phyloP scores from a whole-genome alignment of 1,139 yeast genomes.

The Suhomyces chickasaworum region DNA sequence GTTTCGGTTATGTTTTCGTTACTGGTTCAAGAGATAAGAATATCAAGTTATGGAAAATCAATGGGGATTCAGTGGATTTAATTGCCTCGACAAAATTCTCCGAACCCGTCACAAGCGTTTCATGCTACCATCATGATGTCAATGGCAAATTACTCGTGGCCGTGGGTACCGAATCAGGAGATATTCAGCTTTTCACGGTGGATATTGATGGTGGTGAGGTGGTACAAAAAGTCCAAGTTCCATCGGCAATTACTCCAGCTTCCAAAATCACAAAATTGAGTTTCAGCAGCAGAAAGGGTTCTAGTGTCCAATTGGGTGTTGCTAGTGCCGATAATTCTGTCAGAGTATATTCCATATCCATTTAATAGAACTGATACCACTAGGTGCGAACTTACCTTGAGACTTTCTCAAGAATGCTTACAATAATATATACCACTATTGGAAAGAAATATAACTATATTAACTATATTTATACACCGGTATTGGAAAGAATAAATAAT shows the following conservation, averaged over 20 bases:
- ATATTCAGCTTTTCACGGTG: constrained; percentile 26
- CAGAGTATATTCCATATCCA: constrained; percentile 50
- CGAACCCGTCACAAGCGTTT: constrained; percentile 74
- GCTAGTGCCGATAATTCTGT: constrained; percentile 74
- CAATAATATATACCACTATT: too few species aligned
- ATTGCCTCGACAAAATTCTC: constrained; percentile 40
- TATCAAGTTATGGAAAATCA: constrained; percentile 68
- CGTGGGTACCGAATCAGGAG: constrained; percentile 73
- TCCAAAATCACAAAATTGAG: constrained; percentile 59
- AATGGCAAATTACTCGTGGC: constrained; percentile 46
- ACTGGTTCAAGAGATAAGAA: constrained; percentile 89
- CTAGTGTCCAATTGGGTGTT: constrained; percentile 50
- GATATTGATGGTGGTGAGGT: constrained; percentile 28
- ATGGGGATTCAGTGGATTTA: constrained; percentile 28
- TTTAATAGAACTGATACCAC: background rate
- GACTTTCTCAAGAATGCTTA: too few species aligned
- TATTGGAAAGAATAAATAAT: too few species aligned
- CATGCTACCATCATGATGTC: constrained; percentile 41
- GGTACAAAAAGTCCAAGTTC: constrained; percentile 29
- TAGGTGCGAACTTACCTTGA: too few species aligned
- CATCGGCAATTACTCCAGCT: constrained; percentile 57
- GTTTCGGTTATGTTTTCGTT: constrained; percentile 48
- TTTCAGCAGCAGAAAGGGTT: constrained; percentile 43
- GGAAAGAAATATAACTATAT: too few species aligned
- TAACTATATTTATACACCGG: too few species aligned